phyloP scores from a whole-genome alignment of 176 grass and related monocot species.

The Poa annua region DNA sequence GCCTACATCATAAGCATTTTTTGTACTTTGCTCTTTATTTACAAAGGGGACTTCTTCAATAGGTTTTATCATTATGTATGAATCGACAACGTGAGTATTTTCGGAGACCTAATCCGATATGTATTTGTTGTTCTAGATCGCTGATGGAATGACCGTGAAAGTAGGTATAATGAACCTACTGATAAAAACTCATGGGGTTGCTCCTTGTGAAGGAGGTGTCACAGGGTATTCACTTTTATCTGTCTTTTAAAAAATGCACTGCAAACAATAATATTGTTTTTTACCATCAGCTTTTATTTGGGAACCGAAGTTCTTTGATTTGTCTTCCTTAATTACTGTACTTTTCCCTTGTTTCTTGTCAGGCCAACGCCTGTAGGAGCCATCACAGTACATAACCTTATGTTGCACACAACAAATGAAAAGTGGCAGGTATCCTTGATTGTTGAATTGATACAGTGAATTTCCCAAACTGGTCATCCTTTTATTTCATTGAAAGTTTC shows the following conservation, averaged over 20 bases:
- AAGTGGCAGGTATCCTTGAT: constrained; percentile 1
- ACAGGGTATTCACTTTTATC: not conserved
- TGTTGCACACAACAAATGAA: constrained; percentile 13
- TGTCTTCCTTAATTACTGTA: not conserved
- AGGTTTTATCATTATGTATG: no score
- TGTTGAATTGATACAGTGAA: not conserved
- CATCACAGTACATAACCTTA: not conserved
- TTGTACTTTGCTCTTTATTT: no score
- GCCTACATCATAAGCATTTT: no score
- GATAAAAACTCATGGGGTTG: not conserved
- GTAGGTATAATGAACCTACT: not conserved
- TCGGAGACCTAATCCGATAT: not conserved
- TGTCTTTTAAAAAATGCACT: not conserved
- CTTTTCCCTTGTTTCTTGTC: not conserved
- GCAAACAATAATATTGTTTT: not conserved
- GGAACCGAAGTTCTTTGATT: not conserved
- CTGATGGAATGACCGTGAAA: not conserved
- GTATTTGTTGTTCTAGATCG: not conserved
- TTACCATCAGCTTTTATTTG: not conserved
- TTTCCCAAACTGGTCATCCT: not conserved
- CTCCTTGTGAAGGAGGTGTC: constrained; percentile 1
- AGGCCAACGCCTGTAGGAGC: not conserved
- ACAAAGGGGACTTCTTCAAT: no score
- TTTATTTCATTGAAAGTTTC: not conserved
- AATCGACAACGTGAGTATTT: not conserved